Conservation (phyloP, 306 rosid genomes). For the Cicer pinnatifidum region DNA sequence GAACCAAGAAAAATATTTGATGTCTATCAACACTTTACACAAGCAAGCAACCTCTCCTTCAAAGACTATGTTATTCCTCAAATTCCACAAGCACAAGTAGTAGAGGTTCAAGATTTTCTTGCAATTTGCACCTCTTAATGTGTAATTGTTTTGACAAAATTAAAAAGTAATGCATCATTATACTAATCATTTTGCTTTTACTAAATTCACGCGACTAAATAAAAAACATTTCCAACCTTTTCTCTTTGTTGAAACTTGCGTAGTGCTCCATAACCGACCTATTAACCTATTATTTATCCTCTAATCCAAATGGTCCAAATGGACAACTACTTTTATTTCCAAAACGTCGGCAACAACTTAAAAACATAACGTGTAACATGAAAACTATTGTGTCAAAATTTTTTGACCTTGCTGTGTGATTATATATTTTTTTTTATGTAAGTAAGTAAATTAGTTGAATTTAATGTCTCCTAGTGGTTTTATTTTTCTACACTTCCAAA, state of each 20-base stretch:
- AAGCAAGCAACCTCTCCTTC: too few species aligned
- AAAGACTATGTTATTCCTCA: too few species aligned
- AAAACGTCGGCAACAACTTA: slow-evolving; percentile 3
- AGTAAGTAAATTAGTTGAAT: not conserved
- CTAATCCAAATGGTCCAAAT: slow-evolving; percentile 36
- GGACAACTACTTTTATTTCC: slow-evolving; percentile 39
- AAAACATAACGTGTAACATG: slow-evolving; percentile 27
- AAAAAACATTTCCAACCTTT: not conserved
- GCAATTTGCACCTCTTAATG: too few species aligned
- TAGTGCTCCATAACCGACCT: slow-evolving; percentile 51
- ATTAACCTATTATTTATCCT: slow-evolving; percentile 50
- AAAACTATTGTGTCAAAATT: not conserved
- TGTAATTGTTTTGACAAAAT: too few species aligned
- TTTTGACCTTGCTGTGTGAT: not conserved
- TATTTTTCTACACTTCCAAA: not conserved
- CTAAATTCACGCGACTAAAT: not conserved
- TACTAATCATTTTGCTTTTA: slow-evolving; percentile 19
- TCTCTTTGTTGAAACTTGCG: slow-evolving; percentile 33
- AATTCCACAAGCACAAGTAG: too few species aligned
- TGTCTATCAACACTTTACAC: too few species aligned
- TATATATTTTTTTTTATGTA: not conserved
- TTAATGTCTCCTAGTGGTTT: not conserved
- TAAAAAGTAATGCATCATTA: not conserved
- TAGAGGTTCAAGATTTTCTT: too few species aligned
- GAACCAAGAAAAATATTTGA: too few species aligned